Evolutionary conservation across 805 yeast species (phyloP).

Genomic region (Lipomyces orientalis): DNA sequence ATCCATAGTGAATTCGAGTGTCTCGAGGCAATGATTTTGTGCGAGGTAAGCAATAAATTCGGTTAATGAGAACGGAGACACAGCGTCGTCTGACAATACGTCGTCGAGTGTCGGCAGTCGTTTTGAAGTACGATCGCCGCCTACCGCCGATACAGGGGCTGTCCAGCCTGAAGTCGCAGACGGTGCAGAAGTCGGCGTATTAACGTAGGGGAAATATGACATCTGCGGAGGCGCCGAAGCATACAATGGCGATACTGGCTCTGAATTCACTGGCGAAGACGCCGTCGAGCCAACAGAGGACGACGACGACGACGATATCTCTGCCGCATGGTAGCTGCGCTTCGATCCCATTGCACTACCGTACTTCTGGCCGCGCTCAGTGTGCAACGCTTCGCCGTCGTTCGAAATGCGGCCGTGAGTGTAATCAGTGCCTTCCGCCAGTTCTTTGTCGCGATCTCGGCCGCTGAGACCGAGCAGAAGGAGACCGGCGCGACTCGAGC

Average conservation of each 20-base stretch:
- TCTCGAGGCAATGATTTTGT: constrained; percentile 45
- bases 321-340: constrained; percentile 16
- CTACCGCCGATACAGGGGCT: not conserved
- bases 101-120: constrained; percentile 42
- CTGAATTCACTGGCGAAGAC: constrained; percentile 19
- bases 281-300: constrained; percentile 16
- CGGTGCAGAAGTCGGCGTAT: constrained; percentile 8
- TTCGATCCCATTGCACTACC: not conserved
- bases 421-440: not conserved
- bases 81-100: constrained; percentile 39
- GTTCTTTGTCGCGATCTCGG: constrained; percentile 1
- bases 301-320: constrained; percentile 19
- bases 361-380: not conserved
- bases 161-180: constrained; percentile 12
- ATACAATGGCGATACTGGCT: constrained; percentile 18
- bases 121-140: constrained; percentile 3
- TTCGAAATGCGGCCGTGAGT: not conserved
- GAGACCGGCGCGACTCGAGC: constrained; percentile 10
- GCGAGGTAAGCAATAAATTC: constrained; percentile 42
- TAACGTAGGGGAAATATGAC: not conserved
- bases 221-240: not conserved
- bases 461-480: not conserved
- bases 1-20: constrained; percentile 44
- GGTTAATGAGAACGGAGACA: constrained; percentile 42
- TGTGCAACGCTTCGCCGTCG: not conserved